phyloP scores from a whole-genome alignment of 768 basidiomycete genomes.

The Phanerodontia chrysosporium region DNA sequence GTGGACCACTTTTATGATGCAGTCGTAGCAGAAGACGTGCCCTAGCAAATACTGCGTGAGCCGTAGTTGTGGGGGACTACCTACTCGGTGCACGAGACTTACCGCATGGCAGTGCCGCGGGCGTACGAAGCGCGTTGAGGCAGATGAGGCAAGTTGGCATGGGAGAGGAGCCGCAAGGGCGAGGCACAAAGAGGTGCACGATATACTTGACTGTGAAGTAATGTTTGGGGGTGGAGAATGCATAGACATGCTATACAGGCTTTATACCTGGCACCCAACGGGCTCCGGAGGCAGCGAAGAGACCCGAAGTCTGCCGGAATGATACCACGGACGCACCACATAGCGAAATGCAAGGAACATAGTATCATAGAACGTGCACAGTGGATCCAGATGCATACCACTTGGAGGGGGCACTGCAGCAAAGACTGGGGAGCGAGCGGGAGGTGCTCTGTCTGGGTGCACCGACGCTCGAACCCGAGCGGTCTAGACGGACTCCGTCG shows the following conservation, averaged over 20 bases:
- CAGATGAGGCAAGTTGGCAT: constrained; percentile 63
- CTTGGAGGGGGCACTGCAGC: not conserved
- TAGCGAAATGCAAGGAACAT: not conserved
- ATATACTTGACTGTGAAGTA: not conserved
- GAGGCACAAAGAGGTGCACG: not conserved
- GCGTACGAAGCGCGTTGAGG: constrained; percentile 47
- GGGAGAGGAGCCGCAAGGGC: not conserved
- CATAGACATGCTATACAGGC: not conserved
- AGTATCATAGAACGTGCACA: not conserved
- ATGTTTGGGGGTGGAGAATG: not conserved
- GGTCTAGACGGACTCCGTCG: not conserved
- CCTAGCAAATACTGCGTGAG: constrained; percentile 31
- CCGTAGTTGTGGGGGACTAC: not conserved
- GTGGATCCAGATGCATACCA: not conserved
- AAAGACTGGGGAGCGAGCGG: not conserved
- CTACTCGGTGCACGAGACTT: constrained; percentile 20
- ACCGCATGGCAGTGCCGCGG: constrained; percentile 66
- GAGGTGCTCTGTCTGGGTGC: not conserved
- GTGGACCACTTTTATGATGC: constrained; percentile 47
- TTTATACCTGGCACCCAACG: not conserved
- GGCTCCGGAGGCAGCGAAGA: not conserved
- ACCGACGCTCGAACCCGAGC: constrained; percentile 6
- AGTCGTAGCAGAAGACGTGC: constrained; percentile 62
- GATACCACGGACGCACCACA: constrained; percentile 3
- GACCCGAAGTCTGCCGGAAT: constrained; percentile 4